phyloP scores from a whole-genome alignment of 2,329 filamentous ascomycete species.

The Sporothrix sp. region DNA sequence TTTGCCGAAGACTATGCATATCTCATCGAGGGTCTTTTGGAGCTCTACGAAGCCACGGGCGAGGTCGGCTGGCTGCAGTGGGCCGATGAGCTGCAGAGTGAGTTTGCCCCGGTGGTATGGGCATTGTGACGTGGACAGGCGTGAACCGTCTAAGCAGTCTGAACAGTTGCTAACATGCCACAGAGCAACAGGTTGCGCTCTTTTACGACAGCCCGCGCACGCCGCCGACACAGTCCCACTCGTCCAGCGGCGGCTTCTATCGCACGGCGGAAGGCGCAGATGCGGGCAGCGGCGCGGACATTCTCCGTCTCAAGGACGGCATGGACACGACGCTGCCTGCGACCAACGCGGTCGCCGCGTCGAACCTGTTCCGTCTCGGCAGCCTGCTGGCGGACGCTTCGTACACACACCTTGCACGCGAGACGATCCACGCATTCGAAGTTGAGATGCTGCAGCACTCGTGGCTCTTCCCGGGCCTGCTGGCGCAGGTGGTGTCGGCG shows the following conservation, averaged over 20 bases:
- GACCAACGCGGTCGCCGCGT: constrained; percentile 76
- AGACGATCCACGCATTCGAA: constrained; percentile 78
- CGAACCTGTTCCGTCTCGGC: constrained; percentile 73
- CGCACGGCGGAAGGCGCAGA: constrained; percentile 51
- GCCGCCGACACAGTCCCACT: constrained; percentile 27
- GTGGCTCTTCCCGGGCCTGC: constrained; percentile 76
- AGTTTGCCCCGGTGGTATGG: too few species aligned
- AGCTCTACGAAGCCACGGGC: constrained; percentile 71
- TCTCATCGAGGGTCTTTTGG: constrained; percentile 69
- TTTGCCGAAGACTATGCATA: constrained; percentile 97
- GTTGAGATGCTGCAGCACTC: constrained; percentile 88
- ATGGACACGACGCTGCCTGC: constrained; percentile 90
- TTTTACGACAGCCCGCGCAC: constrained; percentile 58
- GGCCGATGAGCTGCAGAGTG: constrained; percentile 71
- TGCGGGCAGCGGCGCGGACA: constrained; percentile 35
- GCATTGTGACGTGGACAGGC: too few species aligned
- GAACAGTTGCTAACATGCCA: not conserved
- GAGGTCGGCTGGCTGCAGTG: constrained; percentile 68
- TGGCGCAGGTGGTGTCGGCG: constrained; percentile 65
- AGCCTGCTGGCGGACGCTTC: constrained; percentile 34
- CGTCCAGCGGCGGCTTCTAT: constrained; percentile 58
- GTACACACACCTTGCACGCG: constrained; percentile 56
- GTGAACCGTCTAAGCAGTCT: constrained; percentile 15
- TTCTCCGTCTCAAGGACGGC: constrained; percentile 85
- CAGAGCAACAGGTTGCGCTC: constrained; percentile 60